A percentile compares a stretch with the other conserved stretches of the same genome.
phyloP scores from a whole-genome alignment of 2,329 filamentous ascomycete species.

The Fusarium circinatum region DNA sequence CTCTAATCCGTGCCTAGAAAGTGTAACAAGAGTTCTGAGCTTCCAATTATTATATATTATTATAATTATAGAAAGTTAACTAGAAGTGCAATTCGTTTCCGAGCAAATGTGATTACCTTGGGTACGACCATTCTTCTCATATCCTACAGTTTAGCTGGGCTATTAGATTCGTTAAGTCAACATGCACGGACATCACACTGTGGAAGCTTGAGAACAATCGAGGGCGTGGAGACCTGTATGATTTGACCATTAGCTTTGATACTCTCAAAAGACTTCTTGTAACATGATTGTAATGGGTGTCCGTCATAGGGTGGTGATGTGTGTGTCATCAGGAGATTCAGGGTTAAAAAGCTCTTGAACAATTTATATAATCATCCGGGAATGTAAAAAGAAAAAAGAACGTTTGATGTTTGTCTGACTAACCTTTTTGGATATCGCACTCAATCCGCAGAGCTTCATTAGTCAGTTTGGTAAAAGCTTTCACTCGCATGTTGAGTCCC shows the following conservation, averaged over 20 bases:
- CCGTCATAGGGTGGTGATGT: conserved; percentile 70
- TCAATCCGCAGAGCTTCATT: conserved; percentile 13
- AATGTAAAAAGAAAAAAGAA: conserved; percentile 32
- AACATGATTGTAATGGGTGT: conserved; percentile 32
- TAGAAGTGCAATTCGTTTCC: neutral
- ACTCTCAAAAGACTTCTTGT: conserved; percentile 43
- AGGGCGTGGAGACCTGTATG: conserved; percentile 29
- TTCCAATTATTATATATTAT: neutral
- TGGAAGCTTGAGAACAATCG: conserved; percentile 11
- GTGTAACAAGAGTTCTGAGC: neutral
- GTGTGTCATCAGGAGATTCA: conserved; percentile 68
- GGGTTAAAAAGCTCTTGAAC: conserved; percentile 76
- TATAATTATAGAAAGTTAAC: neutral
- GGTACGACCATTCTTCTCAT: neutral
- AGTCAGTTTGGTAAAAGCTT: conserved; percentile 33
- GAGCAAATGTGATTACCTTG: neutral
- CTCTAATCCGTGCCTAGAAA: no score
- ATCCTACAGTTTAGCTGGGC: neutral
- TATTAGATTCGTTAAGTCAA: neutral
- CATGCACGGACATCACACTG: conserved; percentile 29
- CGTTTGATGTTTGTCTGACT: conserved; percentile 46
- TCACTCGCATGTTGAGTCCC: conserved; percentile 35
- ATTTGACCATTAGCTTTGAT: conserved; percentile 53
- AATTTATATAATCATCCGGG: conserved; percentile 64
- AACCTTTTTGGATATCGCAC: conserved; percentile 53